A percentile compares a stretch with the other conserved stretches of the same genome.
Evolutionary conservation across 768 basidiomycete species (phyloP).

Genomic region (Tylopilus subfusipes): DNA sequence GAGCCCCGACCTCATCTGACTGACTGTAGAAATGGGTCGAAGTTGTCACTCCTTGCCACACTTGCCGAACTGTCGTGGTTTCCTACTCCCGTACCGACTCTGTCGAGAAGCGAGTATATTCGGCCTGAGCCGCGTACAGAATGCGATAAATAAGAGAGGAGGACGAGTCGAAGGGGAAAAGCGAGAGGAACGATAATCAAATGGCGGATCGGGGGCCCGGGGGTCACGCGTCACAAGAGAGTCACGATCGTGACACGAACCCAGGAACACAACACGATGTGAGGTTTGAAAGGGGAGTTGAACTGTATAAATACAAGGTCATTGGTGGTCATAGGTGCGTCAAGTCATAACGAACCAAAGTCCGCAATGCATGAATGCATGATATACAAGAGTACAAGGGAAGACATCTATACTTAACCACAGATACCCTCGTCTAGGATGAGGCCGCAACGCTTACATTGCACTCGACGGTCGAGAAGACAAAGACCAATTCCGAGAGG

Average conservation of each 20-base stretch:
- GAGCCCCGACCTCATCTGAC: background rate
- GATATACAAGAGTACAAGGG: background rate
- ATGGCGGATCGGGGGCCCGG: too few relatives aligned
- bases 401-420: slow-evolving; percentile 12
- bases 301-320: slow-evolving; percentile 15
- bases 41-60: background rate
- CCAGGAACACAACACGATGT: background rate
- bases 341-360: background rate
- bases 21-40: background rate
- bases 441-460: slow-evolving; percentile 52
- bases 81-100: too few relatives aligned
- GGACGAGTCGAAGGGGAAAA: too few relatives aligned
- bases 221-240: too few relatives aligned
- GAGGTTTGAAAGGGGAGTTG: background rate
- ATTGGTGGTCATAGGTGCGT: background rate
- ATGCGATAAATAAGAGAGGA: too few relatives aligned
- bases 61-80: too few relatives aligned
- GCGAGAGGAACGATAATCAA: too few relatives aligned
- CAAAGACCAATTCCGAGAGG: slow-evolving; percentile 78
- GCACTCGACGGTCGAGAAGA: slow-evolving; percentile 67
- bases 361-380: background rate
- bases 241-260: too few relatives aligned
- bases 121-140: too few relatives aligned
- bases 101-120: too few relatives aligned
- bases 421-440: slow-evolving; percentile 38